Percentiles rank a stretch among this genome's conserved stretches.
Conservation (phyloP, 1,139 yeast genomes). For the Geotrichum klebahnii region DNA sequence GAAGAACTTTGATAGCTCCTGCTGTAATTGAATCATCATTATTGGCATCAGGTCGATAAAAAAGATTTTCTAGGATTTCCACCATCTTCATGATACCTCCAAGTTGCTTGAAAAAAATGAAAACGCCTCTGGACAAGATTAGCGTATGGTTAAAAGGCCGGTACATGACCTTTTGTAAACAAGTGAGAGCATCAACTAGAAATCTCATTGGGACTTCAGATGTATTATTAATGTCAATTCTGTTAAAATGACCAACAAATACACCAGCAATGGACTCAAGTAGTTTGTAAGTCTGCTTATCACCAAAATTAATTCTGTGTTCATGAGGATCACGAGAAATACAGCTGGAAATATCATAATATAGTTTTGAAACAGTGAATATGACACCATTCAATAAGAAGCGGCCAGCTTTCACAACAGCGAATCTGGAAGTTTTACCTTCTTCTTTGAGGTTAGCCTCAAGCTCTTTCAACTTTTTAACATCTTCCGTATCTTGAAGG, state of each 20-base stretch:
- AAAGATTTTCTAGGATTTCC: constrained; percentile 30
- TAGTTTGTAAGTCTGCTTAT: constrained; percentile 18
- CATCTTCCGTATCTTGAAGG: constrained; percentile 30
- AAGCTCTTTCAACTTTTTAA: constrained; percentile 31
- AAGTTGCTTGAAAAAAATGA: constrained; percentile 35
- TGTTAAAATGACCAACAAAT: constrained; percentile 30
- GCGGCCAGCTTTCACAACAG: constrained; percentile 31
- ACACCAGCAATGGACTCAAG: constrained; percentile 31
- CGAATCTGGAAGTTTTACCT: constrained; percentile 13
- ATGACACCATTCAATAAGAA: constrained; percentile 34
- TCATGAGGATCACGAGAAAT: constrained; percentile 17
- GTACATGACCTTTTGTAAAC: constrained; percentile 30
- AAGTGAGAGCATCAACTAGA: constrained; percentile 19
- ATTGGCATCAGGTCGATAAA: constrained; percentile 14
- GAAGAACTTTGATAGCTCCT: constrained; percentile 24
- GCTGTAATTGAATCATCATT: constrained; percentile 18
- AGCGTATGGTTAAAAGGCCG: constrained; percentile 26
- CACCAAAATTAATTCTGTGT: constrained; percentile 7
- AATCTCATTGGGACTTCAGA: constrained; percentile 20
- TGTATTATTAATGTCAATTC: constrained; percentile 1
- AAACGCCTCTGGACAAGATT: constrained; percentile 29
- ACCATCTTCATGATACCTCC: constrained; percentile 34
- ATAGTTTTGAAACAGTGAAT: constrained; percentile 32
- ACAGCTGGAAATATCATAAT: constrained; percentile 30
- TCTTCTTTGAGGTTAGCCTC: constrained; percentile 27